Evolutionary conservation across 371 early-diverging fungal genomes (phyloP).

Genomic region (Dentiscutata heterogama): DNA sequence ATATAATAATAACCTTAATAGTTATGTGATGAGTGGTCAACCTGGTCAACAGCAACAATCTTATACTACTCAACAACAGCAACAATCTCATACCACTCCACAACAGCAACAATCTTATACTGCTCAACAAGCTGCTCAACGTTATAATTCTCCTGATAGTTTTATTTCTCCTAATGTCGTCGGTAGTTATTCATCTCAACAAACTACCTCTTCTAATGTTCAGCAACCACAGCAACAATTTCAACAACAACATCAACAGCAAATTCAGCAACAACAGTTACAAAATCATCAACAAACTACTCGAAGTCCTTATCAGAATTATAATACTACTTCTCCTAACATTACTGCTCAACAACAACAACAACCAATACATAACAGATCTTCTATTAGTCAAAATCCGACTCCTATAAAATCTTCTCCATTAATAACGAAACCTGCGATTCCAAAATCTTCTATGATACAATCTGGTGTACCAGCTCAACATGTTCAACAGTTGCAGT

Average conservation of each 20-base stretch:
- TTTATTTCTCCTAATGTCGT: slow-evolving; percentile 30
- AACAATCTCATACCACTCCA: background rate
- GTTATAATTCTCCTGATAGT: background rate
- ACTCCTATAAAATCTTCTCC: slow-evolving; percentile 1
- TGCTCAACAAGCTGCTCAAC: background rate
- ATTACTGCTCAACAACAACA: background rate
- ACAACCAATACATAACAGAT: background rate
- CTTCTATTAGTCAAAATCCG: background rate
- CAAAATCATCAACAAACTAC: slow-evolving; percentile 15
- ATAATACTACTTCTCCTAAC: background rate
- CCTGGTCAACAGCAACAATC: slow-evolving; percentile 20
- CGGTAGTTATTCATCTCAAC: slow-evolving; percentile 23
- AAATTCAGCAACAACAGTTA: background rate
- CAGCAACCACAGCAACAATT: slow-evolving; percentile 21
- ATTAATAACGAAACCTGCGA: background rate
- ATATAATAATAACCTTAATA: too few species aligned
- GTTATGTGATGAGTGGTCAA: too few species aligned
- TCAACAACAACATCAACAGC: slow-evolving; percentile 7
- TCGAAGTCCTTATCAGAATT: slow-evolving; percentile 32
- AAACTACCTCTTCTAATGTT: background rate
- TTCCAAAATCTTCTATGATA: background rate
- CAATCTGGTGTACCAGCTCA: background rate
- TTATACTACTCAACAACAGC: slow-evolving; percentile 23
- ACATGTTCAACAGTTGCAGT: background rate
- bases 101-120: slow-evolving; percentile 10